Base-by-base conservation (phyloP, 2,329 filamentous ascomycete species). In the Aureobasidium sp. region DNA sequence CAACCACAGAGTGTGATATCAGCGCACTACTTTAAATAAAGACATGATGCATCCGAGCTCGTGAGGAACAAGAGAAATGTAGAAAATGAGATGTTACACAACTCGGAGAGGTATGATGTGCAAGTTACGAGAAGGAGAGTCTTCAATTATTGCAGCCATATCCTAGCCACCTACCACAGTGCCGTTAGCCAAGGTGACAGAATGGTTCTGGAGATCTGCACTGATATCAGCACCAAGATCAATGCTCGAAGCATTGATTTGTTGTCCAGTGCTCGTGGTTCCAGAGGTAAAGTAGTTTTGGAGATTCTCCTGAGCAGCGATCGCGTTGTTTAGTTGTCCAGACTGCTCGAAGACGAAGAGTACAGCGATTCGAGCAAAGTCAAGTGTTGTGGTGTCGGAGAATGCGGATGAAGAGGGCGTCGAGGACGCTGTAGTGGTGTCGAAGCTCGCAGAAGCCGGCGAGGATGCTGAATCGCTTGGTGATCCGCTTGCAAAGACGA, bases 311-410 rank as follows among this genome's bases (percentile, higher is more conserved):
- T 80, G 78, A 37, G 78, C 79, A 12, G 66, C 73, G 6, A 75
- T 74, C 0, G 78, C 78, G 3, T 67, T 67, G 50, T 75, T 68
- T 1, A 80, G 63, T 36, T 73, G 68, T 5, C 72, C 70, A 7
- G 73, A 73, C 32, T 74, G 71, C 64, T 80, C 77, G 15, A 80
- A 68, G 13, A 79, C 71, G 41, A 78, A 74, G 5, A 81, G 72
- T 15, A 81, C 75, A 15, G 75, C 74, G 17, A 77, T 66, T 26
- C 77, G 74, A 2, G 78, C 78, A 65, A 80, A 80, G 64, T 79
- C 76, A 23, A 73, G 65, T 1, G 66, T 68, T 0, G 68, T 72
- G 2, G 71, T 67, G 56, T 74, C 64, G 15, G 63, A 44, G 3
- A 57, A 62, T n/a, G 64, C 44, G 23, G 64, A 62, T 12, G 66